phyloP scores from a whole-genome alignment of 179 eudicot genomes.

The Amaranthus tricolor region DNA sequence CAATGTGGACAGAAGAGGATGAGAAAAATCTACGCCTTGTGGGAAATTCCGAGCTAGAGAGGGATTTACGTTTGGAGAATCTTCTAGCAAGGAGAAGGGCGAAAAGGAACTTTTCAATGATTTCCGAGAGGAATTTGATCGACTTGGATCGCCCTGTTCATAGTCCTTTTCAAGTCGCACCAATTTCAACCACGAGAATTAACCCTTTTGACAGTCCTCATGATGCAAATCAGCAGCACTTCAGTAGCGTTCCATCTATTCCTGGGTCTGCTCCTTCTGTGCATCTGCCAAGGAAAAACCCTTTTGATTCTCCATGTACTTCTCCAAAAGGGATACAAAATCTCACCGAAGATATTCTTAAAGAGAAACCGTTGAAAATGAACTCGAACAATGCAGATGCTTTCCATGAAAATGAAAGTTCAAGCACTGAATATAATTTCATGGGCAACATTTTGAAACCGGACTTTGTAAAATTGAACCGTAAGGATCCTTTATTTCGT shows the following conservation, averaged over 20 bases:
- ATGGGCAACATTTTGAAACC: slow-evolving; percentile 4
- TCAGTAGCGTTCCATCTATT: slow-evolving; percentile 43
- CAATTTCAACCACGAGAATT: slow-evolving; percentile 52
- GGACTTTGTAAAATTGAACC: slow-evolving; percentile 8
- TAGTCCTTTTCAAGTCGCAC: slow-evolving; percentile 47
- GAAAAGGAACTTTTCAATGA: slow-evolving; percentile 44
- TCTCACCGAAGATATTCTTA: slow-evolving; percentile 17
- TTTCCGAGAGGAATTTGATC: slow-evolving; percentile 60
- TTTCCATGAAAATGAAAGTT: slow-evolving; percentile 17
- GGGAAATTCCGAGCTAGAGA: slow-evolving; percentile 70
- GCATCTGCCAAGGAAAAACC: slow-evolving; percentile 46
- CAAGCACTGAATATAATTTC: slow-evolving; percentile 5
- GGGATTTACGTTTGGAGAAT: slow-evolving; percentile 76
- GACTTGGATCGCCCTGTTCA: slow-evolving; percentile 57
- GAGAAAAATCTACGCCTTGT: slow-evolving; percentile 81
- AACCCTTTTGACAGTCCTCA: slow-evolving; percentile 60
- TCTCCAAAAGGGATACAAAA: slow-evolving; percentile 43
- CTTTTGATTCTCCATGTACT: slow-evolving; percentile 70
- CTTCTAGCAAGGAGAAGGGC: slow-evolving; percentile 69
- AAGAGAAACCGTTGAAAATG: slow-evolving; percentile 36
- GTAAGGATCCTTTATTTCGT: slow-evolving; percentile 47
- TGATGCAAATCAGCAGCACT: slow-evolving; percentile 32
- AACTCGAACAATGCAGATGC: slow-evolving; percentile 21
- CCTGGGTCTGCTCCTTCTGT: slow-evolving; percentile 86
- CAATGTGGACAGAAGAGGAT: slow-evolving; percentile 82